Base-by-base conservation (phyloP, 2,329 filamentous ascomycete species). In the Fusarium pseudograminearum region DNA sequence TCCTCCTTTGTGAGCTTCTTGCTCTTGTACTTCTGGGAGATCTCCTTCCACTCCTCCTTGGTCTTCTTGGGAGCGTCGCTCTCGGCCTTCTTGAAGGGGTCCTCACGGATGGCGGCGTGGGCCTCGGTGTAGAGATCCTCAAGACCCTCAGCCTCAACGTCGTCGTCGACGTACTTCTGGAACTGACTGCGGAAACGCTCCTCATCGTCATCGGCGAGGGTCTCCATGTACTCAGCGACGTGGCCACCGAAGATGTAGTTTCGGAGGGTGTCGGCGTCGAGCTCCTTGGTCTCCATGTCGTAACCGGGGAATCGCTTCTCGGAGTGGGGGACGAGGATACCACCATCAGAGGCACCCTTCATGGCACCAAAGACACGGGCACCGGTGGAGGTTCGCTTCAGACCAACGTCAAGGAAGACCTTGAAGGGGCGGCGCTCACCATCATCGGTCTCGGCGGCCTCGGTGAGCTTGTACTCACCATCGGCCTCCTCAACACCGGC, bases 171-270 rank as follows among this genome's bases (percentile, higher is more conserved):
- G 90, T 99, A 99, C 86, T 96, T 91, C 83, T 90, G 87, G 92
- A 99, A 99, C 89, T 99, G 96, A 78, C 89, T 90, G 89, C 95
- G 95, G 93, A 93, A 99, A 82, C 96, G 94, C 90, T 99, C 96
- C 92, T 99, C 96, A 81, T 99, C 96, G 82, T 99, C 96, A 79
- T 99, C 96, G 85, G 96, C 96, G 74, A 99, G 93, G 65, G 92
- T 96, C 91, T 99, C 96, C 96, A 99, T 99, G 91, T 99, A 99
- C 90, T 99, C 96, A 77, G 95, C 94, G 74, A 99, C 93, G 90
- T 99, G 96, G 70, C 96, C 95, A 81, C 89, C 96, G 84, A 93
- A 95, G 89, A 99, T 99, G 92, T 99, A 99, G 89, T 94, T 97
- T 89, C 95, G 94, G 82, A 99, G 93, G 76, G 90, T 92, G 84